Base-by-base conservation (phyloP, 306 rosid species). In the Fagus sylvatica region DNA sequence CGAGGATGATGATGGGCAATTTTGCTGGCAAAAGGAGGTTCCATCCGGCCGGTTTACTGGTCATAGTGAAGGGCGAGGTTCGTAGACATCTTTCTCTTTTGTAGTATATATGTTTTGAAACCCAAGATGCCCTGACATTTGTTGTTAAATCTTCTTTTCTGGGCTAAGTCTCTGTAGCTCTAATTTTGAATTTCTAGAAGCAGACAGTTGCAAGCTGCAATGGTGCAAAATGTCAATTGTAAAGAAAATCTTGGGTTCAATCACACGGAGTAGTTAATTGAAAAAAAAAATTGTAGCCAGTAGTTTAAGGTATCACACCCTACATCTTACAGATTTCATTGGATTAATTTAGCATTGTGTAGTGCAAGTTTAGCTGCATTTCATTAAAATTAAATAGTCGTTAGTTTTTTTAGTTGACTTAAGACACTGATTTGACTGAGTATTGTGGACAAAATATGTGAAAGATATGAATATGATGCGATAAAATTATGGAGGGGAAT, bases 21-120 rank as follows among this genome's bases (percentile, higher is more conserved):
- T 91, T 95, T 89, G 90, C 84, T 85, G 88, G 89, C 87, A 84
- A 68, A 81, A 87, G 74, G 91, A 84, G 80, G 90, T 82, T 82
- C 89, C 96, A 85, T 90, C 93, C 87, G 81, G 88, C 84, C 85
- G 77, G 87, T 88, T 82, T 79, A 75, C 79, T 67, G 85, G 88
- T 78, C 83, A 69, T 84, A 86, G 53, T 82, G 65, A 76, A 68
- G 69, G 91, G 85, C 86, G 90, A 87, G 93, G 96, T 93, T 93
- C 84, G 90, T 96, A 89, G 91, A 81, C 81, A 75, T 78, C 86
- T 81, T 87, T 81, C 69, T 76, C 72, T 83, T 81, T 76, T 81
- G 91, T 85, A 84, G 84, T 73, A 80, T 83, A 83, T 83, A 76
- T 86, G 86, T 82, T 87, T 76, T 76, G 84, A 78, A 81, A 76